These are phyloP conservation scores for Solanum corneliomulleri DNA, from an alignment of 257 asterid genomes.

Conservation along the genomic window DNA sequence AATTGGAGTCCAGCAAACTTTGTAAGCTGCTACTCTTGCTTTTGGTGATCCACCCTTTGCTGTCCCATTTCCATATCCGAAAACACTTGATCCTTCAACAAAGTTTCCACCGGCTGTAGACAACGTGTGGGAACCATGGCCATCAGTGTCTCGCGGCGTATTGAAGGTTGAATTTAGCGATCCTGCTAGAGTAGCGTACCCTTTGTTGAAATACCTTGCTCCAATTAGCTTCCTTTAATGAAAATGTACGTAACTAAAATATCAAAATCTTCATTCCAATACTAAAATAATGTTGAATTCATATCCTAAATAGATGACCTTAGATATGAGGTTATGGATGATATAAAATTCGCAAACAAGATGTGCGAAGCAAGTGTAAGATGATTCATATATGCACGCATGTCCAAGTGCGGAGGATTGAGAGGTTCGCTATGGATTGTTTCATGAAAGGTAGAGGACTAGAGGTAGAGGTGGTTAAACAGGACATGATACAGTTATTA, in stretches of 20 bases:
- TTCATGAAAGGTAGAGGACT: not conserved
- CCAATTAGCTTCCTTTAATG: constrained; percentile 77
- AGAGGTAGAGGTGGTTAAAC: not conserved
- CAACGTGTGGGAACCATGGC: constrained; percentile 91
- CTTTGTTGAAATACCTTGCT: constrained; percentile 81
- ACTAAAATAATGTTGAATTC: not conserved
- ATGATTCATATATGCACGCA: not conserved
- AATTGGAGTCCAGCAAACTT: constrained; percentile 83
- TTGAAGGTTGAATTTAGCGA: constrained; percentile 46
- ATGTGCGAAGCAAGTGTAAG: rapidly evolving
- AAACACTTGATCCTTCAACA: constrained; percentile 52
- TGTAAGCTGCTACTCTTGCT: constrained; percentile 94
- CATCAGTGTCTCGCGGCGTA: constrained; percentile 64
- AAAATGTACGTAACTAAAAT: not conserved
- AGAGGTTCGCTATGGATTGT: not conserved
- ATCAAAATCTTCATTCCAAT: not conserved
- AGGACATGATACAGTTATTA: rapidly evolving
- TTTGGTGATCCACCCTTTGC: constrained; percentile 94
- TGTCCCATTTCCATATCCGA: constrained; percentile 78
- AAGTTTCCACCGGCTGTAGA: constrained; percentile 89
- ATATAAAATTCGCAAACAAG: no score
- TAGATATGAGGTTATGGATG: no score
- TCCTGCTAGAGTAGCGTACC: constrained; percentile 48
- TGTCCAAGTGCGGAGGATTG: not conserved
- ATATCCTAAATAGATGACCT: not conserved